Base-by-base conservation (phyloP, 108 stramenopile genomes). In the Cyclostephanos tholiformis region DNA sequence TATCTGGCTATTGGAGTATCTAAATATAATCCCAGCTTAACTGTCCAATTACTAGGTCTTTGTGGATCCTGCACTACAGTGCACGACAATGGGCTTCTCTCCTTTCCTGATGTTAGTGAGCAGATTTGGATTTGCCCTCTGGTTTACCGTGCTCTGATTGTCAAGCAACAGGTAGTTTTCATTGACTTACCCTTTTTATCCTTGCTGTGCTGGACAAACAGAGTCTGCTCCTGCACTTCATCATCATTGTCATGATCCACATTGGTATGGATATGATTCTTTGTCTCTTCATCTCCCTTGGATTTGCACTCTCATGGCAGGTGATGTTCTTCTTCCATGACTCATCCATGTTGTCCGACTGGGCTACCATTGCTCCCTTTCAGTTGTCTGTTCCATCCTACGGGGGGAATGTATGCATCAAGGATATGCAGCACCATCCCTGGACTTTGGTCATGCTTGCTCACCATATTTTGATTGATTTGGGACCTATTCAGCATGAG, bases 51-150 rank as follows among this genome's bases (percentile, higher is more conserved):
- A n/a, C n/a, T n/a, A n/a, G n/a, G 53, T 58, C 14, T 20, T 46
- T n/a, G 55, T 20, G 26, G 19, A 61, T 5, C 83, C 83, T 0
- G 61, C 68, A 41, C 79, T 75, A 50, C 61, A 67, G 9, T 57
- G 22, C 12, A 65, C 64, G 17, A 4, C 14, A 20, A 65, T 25
- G 0, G 64, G 64, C 12, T 25, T n/a, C 4, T 44, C 44, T 0
- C 19, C 44, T 5, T n/a, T n/a, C 9, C 64, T 19, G 25, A 65
- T 65, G 41, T 65, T 43, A 6, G 43, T 48, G 20, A 65, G 44
- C 9, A 65, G 64, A 20, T 22, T 25, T 1, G 64, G 6, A 44
- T n/a, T n/a, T 4, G 35, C 41, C 5, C 46, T 43, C n/a, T 26
- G 41, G 12, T 44, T 44, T 13, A 41, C 43, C 8, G 36, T 65